Conservation (phyloP, 176 grass and related monocot species). For the Chloris gayana region DNA sequence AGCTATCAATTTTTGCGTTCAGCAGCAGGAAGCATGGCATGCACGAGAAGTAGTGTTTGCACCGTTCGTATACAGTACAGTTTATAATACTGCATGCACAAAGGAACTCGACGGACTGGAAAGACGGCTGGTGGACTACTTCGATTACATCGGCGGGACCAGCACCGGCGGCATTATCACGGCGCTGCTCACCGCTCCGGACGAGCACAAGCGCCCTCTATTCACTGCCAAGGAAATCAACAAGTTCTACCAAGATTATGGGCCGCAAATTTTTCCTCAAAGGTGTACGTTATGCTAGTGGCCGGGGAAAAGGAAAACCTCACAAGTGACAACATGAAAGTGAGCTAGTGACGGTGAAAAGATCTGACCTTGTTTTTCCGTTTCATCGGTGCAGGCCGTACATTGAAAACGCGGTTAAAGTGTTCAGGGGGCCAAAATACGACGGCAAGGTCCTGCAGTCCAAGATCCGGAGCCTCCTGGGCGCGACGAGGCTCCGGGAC, state of each 20-base stretch:
- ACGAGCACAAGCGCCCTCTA: slow-evolving; percentile 50
- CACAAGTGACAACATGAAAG: too few relatives aligned
- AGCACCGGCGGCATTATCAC: slow-evolving; percentile 65
- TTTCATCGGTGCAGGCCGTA: too few relatives aligned
- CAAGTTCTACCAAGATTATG: slow-evolving; percentile 52
- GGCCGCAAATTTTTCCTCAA: slow-evolving; percentile 43
- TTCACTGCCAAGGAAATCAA: slow-evolving; percentile 39
- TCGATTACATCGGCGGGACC: slow-evolving; percentile 57
- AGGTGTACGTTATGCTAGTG: background rate
- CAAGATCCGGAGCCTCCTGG: slow-evolving; percentile 26
- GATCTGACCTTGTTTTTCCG: too few relatives aligned
- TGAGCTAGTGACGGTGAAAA: too few relatives aligned
- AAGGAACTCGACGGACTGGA: slow-evolving; percentile 38
- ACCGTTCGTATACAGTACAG: background rate
- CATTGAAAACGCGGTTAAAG: background rate
- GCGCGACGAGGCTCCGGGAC: slow-evolving; percentile 8
- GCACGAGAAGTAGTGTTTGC: too few relatives aligned
- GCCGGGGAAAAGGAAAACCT: too few relatives aligned
- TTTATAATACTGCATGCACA: too few relatives aligned
- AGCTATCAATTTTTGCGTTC: too few relatives aligned
- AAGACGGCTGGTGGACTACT: slow-evolving; percentile 58
- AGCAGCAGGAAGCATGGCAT: background rate
- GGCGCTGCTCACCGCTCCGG: slow-evolving; percentile 52
- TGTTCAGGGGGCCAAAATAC: slow-evolving; percentile 33
- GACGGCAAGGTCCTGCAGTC: slow-evolving; percentile 36